Evolutionary conservation across 345 rosid species (phyloP), one percentile per base, ranked within the genome.

Genomic region (Isatis tinctoria): DNA sequence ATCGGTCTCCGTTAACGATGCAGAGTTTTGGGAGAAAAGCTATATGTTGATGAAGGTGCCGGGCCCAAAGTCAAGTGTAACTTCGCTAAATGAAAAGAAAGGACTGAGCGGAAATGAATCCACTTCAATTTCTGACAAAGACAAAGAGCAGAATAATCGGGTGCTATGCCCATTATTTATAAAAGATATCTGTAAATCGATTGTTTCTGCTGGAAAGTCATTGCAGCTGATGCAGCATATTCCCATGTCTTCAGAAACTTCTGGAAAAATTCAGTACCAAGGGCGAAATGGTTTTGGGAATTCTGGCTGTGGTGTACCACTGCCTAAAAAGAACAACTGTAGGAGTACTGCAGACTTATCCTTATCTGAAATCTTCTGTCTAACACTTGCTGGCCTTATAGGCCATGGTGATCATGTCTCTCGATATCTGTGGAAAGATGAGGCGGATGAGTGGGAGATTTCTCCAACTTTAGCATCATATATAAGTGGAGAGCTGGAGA

Each of bases 161-260:
- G 90, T 80, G 58, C 56, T 76, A 49, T 95, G 90, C 67, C 99
- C 99, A 69, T 67, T 85, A 68, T 90, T 90, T 83, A 70, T 96
- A 13, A 88, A 83, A 84, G 93, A 87, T 83, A 84, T 83, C 49
- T 85, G 87, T 60, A 85, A 83, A 72, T 87, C 98, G 37, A 86
- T 92, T 81, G 84, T 96, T 74, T 90, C 97, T 72, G 99, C 97
- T 27, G 99, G 99, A 67, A 96, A 96, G 82, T 96, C 99, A 28
- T 80, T 90, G 83, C 98, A 92, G 83, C 84, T 96, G 79, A 87
- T 90, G 61, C 85, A 82, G 43, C 96, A 87, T 78, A 76, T 86
- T 75, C 85, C 80, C 65, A 73, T 86, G 62, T 80, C 69, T 53
- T 72, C 80, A 14, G 76, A 54, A 67, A 58, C 51, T 75, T 72